phyloP scores from a whole-genome alignment of 1,139 yeast genomes.

The Kazachstania sp. region DNA sequence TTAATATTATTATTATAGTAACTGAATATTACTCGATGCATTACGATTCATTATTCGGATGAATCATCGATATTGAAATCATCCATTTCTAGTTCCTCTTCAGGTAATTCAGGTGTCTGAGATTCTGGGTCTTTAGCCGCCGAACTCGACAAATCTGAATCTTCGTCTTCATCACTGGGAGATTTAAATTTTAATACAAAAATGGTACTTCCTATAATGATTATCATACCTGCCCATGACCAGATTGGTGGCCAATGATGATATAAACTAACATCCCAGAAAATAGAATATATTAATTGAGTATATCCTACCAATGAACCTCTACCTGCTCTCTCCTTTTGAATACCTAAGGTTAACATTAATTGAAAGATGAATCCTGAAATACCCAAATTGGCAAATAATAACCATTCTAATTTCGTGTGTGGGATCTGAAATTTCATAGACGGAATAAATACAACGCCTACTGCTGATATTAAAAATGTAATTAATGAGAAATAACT shows the following conservation, averaged over 20 bases:
- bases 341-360: slow-evolving; percentile 72
- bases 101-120: background rate
- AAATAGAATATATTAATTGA: slow-evolving; percentile 68
- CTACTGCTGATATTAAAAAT: slow-evolving; percentile 45
- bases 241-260: slow-evolving; percentile 62
- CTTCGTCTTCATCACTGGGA: slow-evolving; percentile 1
- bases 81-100: background rate
- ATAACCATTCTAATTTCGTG: slow-evolving; percentile 52
- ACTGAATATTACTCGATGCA: no score
- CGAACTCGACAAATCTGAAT: background rate
- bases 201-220: slow-evolving; percentile 61
- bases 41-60: background rate
- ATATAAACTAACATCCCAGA: slow-evolving; percentile 69
- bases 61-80: slow-evolving; percentile 2
- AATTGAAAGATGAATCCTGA: slow-evolving; percentile 80
- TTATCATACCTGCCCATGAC: slow-evolving; percentile 58
- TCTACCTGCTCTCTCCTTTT: slow-evolving; percentile 69
- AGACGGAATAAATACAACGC: slow-evolving; percentile 51
- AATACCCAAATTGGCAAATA: slow-evolving; percentile 55
- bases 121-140: slow-evolving; percentile 1
- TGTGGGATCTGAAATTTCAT: slow-evolving; percentile 54
- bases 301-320: slow-evolving; percentile 70
- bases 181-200: slow-evolving; percentile 40
- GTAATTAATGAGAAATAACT: slow-evolving; percentile 64
- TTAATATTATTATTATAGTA: no score